phyloP scores from a whole-genome alignment of 768 basidiomycete genomes.

The Kwoniella botswanensis region DNA sequence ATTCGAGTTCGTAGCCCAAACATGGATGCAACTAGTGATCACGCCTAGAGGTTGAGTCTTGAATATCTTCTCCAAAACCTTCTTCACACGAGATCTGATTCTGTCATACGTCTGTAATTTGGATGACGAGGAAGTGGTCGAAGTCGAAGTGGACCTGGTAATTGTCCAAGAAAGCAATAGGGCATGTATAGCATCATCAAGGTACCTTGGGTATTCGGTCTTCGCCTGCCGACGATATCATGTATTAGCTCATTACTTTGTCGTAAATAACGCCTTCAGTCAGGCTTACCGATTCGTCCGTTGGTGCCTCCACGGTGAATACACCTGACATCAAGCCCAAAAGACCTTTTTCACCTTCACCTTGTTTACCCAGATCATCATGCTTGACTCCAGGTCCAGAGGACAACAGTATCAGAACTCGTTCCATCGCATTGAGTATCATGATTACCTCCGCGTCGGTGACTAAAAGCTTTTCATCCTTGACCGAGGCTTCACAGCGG shows the following conservation, averaged over 20 bases:
- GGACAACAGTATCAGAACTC: constrained; percentile 66
- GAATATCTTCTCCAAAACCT: constrained; percentile 84
- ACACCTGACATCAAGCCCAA: constrained; percentile 91
- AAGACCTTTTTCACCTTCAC: constrained; percentile 65
- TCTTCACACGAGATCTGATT: constrained; percentile 71
- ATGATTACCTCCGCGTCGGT: constrained; percentile 65
- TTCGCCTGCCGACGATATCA: constrained; percentile 58
- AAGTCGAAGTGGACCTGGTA: constrained; percentile 33
- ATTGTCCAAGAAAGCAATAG: constrained; percentile 75
- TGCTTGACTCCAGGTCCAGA: constrained; percentile 56
- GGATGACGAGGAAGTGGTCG: constrained; percentile 19
- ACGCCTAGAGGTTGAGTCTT: constrained; percentile 79
- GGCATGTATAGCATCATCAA: constrained; percentile 80
- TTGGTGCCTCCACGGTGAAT: constrained; percentile 64
- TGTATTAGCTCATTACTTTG: too few species aligned
- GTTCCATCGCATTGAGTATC: constrained; percentile 81
- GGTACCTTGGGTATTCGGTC: constrained; percentile 70
- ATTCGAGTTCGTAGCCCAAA: constrained; percentile 69
- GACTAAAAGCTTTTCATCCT: constrained; percentile 12
- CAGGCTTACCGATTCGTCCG: constrained; percentile 58
- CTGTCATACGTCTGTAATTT: constrained; percentile 67
- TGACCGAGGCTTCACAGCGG: constrained; percentile 49
- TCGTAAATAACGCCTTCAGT: constrained; percentile 52
- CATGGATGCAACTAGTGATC: constrained; percentile 78
- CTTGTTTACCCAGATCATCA: constrained; percentile 33